Conservation (phyloP, 1,284 basidiomycete species). For the Ganoderma meredithae region DNA sequence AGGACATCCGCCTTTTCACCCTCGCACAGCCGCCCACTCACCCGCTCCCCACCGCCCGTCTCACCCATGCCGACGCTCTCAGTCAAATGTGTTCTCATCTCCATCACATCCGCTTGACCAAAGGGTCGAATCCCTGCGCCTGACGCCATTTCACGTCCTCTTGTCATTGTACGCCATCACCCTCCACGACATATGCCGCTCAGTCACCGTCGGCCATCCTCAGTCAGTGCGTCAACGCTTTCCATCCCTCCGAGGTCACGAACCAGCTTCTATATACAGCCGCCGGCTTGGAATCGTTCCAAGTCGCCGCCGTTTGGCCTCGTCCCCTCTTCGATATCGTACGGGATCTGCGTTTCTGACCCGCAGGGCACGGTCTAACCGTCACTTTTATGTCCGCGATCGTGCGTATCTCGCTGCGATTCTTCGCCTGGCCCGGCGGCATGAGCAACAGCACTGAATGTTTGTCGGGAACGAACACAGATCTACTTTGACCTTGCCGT, state of each 20-base stretch:
- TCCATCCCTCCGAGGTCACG: neutral
- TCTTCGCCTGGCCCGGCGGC: conserved; percentile 6
- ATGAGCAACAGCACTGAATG: neutral
- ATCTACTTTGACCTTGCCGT: neutral
- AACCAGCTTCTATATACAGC: neutral
- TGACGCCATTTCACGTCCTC: neutral
- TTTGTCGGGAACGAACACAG: neutral
- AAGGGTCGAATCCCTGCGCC: neutral
- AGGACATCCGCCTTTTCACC: conserved; percentile 20
- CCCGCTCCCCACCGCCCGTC: conserved; percentile 15
- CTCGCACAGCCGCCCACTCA: conserved; percentile 5
- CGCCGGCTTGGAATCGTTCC: conserved; percentile 6
- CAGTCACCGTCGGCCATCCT: conserved; percentile 4
- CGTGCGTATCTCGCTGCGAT: conserved; percentile 5
- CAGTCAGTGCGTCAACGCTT: neutral
- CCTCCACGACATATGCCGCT: neutral
- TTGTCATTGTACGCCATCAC: neutral
- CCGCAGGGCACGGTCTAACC: neutral
- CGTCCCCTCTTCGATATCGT: neutral
- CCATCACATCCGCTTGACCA: neutral
- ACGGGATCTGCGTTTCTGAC: conserved; percentile 10
- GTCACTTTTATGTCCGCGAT: conserved; percentile 7
- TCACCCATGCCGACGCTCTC: neutral
- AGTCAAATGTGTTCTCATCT: neutral
- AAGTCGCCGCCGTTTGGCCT: neutral